These are phyloP conservation scores for Tylopilus balloui DNA, from an alignment of 768 basidiomycete species.

Conservation along the genomic window DNA sequence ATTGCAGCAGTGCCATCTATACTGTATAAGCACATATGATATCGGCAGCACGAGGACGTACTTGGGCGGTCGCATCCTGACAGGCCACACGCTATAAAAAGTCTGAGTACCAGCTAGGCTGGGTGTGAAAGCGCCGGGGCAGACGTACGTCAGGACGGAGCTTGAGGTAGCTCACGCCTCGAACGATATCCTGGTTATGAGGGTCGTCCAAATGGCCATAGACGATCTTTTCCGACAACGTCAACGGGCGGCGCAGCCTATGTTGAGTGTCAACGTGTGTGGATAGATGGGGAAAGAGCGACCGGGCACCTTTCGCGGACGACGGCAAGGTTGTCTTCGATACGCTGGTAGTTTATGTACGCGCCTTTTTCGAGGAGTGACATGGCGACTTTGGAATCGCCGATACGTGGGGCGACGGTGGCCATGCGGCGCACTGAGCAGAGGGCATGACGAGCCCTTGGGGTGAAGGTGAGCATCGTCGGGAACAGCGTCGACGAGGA, in stretches of 20 bases:
- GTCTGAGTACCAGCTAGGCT: not conserved
- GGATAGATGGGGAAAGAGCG: not conserved
- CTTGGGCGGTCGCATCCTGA: constrained; percentile 89
- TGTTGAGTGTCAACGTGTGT: not conserved
- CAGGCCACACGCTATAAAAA: constrained; percentile 71
- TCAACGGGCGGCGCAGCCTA: constrained; percentile 86
- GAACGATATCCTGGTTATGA: constrained; percentile 82
- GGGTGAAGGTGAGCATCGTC: constrained; percentile 63
- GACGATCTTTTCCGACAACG: constrained; percentile 93
- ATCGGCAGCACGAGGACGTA: constrained; percentile 29
- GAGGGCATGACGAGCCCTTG: constrained; percentile 49
- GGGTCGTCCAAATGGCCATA: constrained; percentile 98
- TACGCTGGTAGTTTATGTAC: constrained; percentile 93
- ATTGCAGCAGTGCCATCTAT: constrained; percentile 98
- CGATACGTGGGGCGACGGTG: constrained; percentile 74
- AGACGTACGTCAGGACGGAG: constrained; percentile 90
- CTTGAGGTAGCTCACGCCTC: constrained; percentile 94
- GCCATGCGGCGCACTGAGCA: constrained; percentile 66
- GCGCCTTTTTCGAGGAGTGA: constrained; percentile 76
- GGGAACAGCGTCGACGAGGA: constrained; percentile 25
- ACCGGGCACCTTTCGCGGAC: constrained; percentile 69
- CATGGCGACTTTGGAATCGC: constrained; percentile 88
- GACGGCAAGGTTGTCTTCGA: constrained; percentile 93
- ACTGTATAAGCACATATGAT: constrained; percentile 27
- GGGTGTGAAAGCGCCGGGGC: not conserved